Evolutionary conservation across 176 grass and related monocot species (phyloP).

Genomic region (Oryza rufipogon): DNA sequence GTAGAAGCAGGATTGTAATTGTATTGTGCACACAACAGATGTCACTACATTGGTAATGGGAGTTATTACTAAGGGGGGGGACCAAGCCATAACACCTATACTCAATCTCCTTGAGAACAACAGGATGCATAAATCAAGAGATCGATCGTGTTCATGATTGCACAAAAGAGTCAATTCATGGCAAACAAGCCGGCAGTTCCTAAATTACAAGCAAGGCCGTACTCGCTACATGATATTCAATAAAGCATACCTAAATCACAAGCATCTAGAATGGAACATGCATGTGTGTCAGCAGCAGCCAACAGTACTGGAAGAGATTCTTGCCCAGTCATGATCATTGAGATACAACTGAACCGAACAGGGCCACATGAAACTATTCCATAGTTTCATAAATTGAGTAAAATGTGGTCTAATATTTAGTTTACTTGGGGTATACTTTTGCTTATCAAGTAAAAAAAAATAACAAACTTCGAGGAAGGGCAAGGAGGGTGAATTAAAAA

Average conservation of each 20-base stretch:
- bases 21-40: conserved; percentile 20
- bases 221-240: neutral
- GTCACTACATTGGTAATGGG: neutral
- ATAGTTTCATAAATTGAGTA: neutral
- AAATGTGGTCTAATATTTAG: neutral
- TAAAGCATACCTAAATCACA: neutral
- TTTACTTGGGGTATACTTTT: neutral
- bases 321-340: no score
- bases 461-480: neutral
- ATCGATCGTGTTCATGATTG: neutral
- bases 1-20: neutral
- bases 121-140: neutral
- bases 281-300: neutral
- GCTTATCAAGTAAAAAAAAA: neutral
- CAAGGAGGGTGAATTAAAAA: neutral
- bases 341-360: neutral
- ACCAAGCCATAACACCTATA: conserved; percentile 8
- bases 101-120: conserved; percentile 7
- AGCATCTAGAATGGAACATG: neutral
- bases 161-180: neutral
- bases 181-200: neutral
- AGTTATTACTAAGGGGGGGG: conserved; percentile 12
- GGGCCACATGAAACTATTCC: neutral
- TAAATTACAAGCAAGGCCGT: conserved; percentile 15
- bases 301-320: neutral